phyloP scores from a whole-genome alignment of 2,329 filamentous ascomycete species.

The Neofusicoccum kwambonambiense region DNA sequence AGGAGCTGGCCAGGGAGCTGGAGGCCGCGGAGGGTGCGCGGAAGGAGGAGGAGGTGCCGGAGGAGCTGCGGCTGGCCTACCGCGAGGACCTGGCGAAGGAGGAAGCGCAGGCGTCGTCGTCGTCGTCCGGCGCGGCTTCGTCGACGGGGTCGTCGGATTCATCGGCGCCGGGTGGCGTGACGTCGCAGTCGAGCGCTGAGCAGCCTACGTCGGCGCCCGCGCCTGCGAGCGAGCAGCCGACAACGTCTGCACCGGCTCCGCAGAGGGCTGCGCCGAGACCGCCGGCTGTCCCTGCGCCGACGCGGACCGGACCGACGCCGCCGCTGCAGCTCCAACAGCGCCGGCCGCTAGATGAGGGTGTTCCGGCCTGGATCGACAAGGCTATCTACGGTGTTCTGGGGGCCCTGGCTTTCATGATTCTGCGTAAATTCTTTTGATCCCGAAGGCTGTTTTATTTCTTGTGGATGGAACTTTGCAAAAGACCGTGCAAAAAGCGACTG shows the following conservation, averaged over 20 bases:
- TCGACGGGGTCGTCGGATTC: not conserved
- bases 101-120: conserved; percentile 21
- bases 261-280: conserved; percentile 7
- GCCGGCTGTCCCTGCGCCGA: conserved; percentile 19
- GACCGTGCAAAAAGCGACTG: not conserved
- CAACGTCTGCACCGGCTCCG: not conserved
- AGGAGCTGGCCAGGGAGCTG: conserved; percentile 53
- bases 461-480: not conserved
- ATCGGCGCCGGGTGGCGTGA: not conserved
- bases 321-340: conserved; percentile 19
- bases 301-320: conserved; percentile 8
- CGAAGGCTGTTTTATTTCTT: not conserved
- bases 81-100: conserved; percentile 64
- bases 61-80: conserved; percentile 65
- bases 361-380: conserved; percentile 76
- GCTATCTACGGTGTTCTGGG: conserved; percentile 72
- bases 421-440: conserved; percentile 44
- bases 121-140: not conserved
- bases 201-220: not conserved
- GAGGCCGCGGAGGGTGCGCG: conserved; percentile 41
- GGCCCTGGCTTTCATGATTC: conserved; percentile 67
- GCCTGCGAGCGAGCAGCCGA: not conserved
- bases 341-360: conserved; percentile 42
- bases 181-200: not conserved
- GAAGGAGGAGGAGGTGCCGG: conserved; percentile 49